phyloP scores from a whole-genome alignment of 2,329 filamentous ascomycete genomes.

The Chlorencoelia australis region DNA sequence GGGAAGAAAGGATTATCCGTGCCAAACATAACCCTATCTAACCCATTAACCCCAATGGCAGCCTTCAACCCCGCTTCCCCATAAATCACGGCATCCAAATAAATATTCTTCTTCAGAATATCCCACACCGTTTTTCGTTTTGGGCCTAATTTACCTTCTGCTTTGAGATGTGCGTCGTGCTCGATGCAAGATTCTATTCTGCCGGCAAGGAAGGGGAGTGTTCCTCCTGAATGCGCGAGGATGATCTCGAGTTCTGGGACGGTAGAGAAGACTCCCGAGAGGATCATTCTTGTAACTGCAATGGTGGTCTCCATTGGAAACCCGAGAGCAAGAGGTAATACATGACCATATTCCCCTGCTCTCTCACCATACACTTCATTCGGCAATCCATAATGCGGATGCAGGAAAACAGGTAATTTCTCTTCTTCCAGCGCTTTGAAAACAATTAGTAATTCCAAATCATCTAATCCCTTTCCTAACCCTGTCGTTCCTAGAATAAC shows the following conservation, averaged over 20 bases:
- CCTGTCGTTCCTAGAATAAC: slow-evolving; percentile 82
- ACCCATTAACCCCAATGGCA: slow-evolving; percentile 57
- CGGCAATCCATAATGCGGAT: slow-evolving; percentile 86
- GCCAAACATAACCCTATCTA: slow-evolving; percentile 67
- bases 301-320: slow-evolving; percentile 93
- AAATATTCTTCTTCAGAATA: slow-evolving; percentile 64
- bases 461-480: slow-evolving; percentile 70
- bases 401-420: slow-evolving; percentile 64
- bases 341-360: slow-evolving; percentile 69
- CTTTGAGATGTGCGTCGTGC: slow-evolving; percentile 68
- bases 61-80: slow-evolving; percentile 63
- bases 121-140: slow-evolving; percentile 49
- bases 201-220: slow-evolving; percentile 79
- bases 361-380: slow-evolving; percentile 68
- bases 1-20: slow-evolving; percentile 82
- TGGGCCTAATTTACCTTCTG: slow-evolving; percentile 44
- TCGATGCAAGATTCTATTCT: slow-evolving; percentile 78
- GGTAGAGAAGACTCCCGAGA: slow-evolving; percentile 76
- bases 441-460: slow-evolving; percentile 60
- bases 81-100: slow-evolving; percentile 80
- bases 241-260: slow-evolving; percentile 62
- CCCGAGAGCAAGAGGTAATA: slow-evolving; percentile 73
- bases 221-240: slow-evolving; percentile 80
- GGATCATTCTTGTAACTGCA: slow-evolving; percentile 74
- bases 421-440: slow-evolving; percentile 59